Conservation (phyloP, 1,284 basidiomycete species). For the Polyporus tsugae region DNA sequence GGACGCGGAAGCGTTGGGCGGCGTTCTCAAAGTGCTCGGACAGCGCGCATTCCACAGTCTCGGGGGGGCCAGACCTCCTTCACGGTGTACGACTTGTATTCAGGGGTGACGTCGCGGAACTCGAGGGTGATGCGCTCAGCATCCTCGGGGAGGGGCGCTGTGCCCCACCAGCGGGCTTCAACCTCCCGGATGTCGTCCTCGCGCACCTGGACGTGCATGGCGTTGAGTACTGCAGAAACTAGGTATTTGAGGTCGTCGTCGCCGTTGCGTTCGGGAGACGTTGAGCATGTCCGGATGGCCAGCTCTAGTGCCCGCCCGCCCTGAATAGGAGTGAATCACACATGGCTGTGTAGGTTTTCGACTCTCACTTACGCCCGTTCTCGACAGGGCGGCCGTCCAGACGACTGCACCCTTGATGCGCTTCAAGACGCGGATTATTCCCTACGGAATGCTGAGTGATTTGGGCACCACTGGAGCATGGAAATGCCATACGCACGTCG, state of each 20-base stretch:
- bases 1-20: constrained; percentile 21
- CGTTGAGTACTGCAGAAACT: background rate
- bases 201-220: background rate
- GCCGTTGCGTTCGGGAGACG: background rate
- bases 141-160: background rate
- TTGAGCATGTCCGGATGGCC: background rate
- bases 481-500: background rate
- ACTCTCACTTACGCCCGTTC: background rate
- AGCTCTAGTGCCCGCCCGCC: background rate
- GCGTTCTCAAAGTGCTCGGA: constrained; percentile 16
- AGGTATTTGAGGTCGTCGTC: background rate
- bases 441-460: background rate
- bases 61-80: constrained; percentile 16
- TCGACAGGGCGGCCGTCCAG: background rate
- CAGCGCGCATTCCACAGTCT: constrained; percentile 9
- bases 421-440: background rate
- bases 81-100: constrained; percentile 12
- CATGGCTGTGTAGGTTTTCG: too few species aligned
- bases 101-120: constrained; percentile 20
- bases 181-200: constrained; percentile 1
- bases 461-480: background rate
- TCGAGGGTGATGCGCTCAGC: constrained; percentile 13
- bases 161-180: background rate
- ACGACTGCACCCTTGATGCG: constrained; percentile 3
- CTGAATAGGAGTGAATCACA: background rate